Evolutionary conservation across 441 rosid genomes (phyloP).

Genomic region (Gossypium davidsonii): DNA sequence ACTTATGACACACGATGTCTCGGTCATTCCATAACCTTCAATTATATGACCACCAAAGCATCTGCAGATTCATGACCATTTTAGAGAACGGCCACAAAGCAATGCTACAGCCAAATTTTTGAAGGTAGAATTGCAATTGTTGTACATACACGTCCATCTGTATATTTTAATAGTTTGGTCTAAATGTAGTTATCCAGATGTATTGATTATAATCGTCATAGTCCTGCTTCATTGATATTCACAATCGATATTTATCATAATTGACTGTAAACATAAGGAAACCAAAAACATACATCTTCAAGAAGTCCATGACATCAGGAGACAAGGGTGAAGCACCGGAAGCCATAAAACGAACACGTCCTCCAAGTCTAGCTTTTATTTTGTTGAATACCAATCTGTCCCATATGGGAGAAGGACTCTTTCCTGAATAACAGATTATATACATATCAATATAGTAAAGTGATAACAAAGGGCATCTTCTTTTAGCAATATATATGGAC

Average conservation of each 20-base stretch:
- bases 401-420: constrained; percentile 96
- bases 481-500: neutral
- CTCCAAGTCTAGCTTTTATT: constrained; percentile 86
- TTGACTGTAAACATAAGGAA: constrained; percentile 4
- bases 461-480: neutral
- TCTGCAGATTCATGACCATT: constrained; percentile 35
- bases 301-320: constrained; percentile 90
- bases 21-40: constrained; percentile 99
- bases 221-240: too few relatives aligned
- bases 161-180: too few relatives aligned
- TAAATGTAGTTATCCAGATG: too few relatives aligned
- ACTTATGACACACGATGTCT: constrained; percentile 78
- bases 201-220: too few relatives aligned
- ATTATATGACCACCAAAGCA: constrained; percentile 74
- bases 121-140: too few relatives aligned
- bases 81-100: neutral
- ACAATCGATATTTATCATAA: neutral
- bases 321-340: constrained; percentile 99
- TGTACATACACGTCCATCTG: too few relatives aligned
- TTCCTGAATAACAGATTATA: constrained; percentile 47
- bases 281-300: constrained; percentile 65
- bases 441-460: neutral
- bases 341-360: constrained; percentile 71
- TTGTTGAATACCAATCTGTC: constrained; percentile 96
- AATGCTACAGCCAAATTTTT: too few relatives aligned